phyloP scores from a whole-genome alignment of 257 asterid genomes.

The Gentiana dahurica region DNA sequence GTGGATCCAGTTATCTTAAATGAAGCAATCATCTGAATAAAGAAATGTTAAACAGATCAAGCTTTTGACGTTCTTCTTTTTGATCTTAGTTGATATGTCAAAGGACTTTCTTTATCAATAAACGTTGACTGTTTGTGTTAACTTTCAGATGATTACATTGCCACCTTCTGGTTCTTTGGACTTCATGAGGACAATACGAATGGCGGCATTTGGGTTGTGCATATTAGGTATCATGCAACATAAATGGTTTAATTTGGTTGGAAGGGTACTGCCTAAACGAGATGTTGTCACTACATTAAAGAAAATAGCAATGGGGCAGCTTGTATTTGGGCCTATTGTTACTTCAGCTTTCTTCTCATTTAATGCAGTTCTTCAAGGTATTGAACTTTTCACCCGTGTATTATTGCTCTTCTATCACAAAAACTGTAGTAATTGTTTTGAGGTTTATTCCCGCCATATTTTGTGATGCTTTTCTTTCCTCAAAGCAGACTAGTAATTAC shows the following conservation, averaged over 20 bases:
- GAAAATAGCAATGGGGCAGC: constrained; percentile 72
- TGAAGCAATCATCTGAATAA: too few species aligned
- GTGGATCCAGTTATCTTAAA: too few species aligned
- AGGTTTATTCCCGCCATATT: not conserved
- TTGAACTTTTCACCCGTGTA: not conserved
- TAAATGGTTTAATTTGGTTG: constrained; percentile 68
- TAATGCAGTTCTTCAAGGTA: constrained; percentile 88
- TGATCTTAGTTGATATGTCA: too few species aligned
- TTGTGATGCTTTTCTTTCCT: not conserved
- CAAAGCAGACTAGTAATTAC: too few species aligned
- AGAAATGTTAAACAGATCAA: too few species aligned
- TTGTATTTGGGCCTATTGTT: constrained; percentile 44
- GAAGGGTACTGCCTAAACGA: constrained; percentile 46
- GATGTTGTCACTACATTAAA: constrained; percentile 57
- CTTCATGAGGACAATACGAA: constrained; percentile 50
- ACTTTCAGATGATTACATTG: constrained; percentile 53
- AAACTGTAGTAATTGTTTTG: not conserved
- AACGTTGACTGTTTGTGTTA: not conserved
- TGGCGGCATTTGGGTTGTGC: constrained; percentile 69
- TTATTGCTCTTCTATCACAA: constrained; percentile 1
- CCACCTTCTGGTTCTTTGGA: constrained; percentile 41
- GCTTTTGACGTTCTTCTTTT: too few species aligned
- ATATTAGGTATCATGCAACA: constrained; percentile 77
- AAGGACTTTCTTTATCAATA: not conserved
- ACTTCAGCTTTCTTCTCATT: constrained; percentile 56